Conservation (phyloP, 2,329 filamentous ascomycete genomes). For the Ophiosphaerella korrae region DNA sequence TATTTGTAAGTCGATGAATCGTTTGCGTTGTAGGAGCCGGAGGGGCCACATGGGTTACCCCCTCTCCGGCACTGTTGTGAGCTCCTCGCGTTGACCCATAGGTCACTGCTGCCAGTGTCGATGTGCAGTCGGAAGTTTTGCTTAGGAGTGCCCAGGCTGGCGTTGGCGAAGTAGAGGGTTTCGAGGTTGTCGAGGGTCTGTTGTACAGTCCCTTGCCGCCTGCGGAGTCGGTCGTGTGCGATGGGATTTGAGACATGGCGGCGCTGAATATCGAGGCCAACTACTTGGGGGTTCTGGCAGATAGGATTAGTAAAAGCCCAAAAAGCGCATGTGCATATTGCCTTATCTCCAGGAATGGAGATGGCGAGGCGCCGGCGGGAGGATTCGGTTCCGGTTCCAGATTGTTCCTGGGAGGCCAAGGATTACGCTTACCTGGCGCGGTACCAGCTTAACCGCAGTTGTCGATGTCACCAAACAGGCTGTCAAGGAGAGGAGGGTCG, state of each 20-base stretch:
- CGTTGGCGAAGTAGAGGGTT: conserved; percentile 64
- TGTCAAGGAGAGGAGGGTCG: conserved; percentile 26
- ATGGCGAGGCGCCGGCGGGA: conserved; percentile 4
- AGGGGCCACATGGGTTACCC: conserved; percentile 60
- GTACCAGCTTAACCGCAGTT: conserved; percentile 34
- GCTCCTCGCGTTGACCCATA: conserved; percentile 68
- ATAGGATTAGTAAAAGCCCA: conserved; percentile 14
- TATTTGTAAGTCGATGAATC: conserved; percentile 77
- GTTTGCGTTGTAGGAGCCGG: conserved; percentile 72
- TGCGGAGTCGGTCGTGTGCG: conserved; percentile 52
- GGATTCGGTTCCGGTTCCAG: conserved; percentile 18
- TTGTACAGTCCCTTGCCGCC: conserved; percentile 50
- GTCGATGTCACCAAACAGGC: conserved; percentile 36
- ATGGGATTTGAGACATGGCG: conserved; percentile 53
- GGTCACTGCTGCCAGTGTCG: conserved; percentile 67
- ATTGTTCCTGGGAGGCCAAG: conserved; percentile 28
- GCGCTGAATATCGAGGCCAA: conserved; percentile 58
- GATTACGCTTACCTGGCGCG: conserved; percentile 41
- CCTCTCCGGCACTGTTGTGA: conserved; percentile 64
- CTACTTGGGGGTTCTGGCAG: conserved; percentile 50
- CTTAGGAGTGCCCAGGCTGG: conserved; percentile 61
- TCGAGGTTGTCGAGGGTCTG: conserved; percentile 62
- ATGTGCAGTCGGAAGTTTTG: conserved; percentile 63
- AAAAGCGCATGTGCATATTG: not conserved
- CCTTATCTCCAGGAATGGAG: conserved; percentile 4